Percentiles rank a stretch among this genome's conserved stretches.
Conservation (phyloP, 2,329 filamentous ascomycete genomes). For the Penicillium thymicola region DNA sequence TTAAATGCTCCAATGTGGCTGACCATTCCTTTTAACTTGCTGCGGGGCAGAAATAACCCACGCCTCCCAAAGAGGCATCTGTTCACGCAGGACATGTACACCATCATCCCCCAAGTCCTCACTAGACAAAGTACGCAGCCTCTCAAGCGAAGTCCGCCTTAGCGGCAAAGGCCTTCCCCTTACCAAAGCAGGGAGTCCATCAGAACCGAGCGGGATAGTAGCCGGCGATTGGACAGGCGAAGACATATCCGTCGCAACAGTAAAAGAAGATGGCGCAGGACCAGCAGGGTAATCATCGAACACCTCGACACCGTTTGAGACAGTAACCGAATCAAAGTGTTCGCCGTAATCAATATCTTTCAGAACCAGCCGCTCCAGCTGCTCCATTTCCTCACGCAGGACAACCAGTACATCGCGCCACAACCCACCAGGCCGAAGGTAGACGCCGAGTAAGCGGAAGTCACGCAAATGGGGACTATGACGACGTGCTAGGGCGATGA, state of each 20-base stretch:
- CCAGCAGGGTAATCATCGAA: constrained; percentile 8
- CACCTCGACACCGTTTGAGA: constrained; percentile 17
- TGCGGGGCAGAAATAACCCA: constrained; percentile 35
- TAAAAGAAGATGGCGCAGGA: constrained; percentile 15
- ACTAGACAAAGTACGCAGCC: constrained; percentile 25
- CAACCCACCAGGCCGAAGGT: constrained; percentile 56
- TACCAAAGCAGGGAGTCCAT: background rate
- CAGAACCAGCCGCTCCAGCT: constrained; percentile 62
- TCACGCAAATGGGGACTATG: constrained; percentile 58
- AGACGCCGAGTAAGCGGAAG: constrained; percentile 58
- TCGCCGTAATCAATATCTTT: constrained; percentile 58
- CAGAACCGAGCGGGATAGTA: background rate
- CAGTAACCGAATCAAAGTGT: constrained; percentile 48
- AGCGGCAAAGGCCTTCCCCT: constrained; percentile 8
- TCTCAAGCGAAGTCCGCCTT: constrained; percentile 19
- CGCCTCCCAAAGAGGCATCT: constrained; percentile 37
- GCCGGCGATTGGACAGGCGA: background rate
- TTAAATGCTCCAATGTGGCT: constrained; percentile 2
- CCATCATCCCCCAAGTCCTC: constrained; percentile 41
- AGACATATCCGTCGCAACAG: constrained; percentile 17
- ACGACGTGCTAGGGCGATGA: constrained; percentile 55
- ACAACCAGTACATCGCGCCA: constrained; percentile 61
- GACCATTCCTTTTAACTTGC: background rate
- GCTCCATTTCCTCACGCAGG: constrained; percentile 55
- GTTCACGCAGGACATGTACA: constrained; percentile 30